Evolutionary conservation across 1,284 basidiomycete genomes (phyloP), one percentile per base, ranked within the genome.

Genomic region (Ceratobasidium sp.): DNA sequence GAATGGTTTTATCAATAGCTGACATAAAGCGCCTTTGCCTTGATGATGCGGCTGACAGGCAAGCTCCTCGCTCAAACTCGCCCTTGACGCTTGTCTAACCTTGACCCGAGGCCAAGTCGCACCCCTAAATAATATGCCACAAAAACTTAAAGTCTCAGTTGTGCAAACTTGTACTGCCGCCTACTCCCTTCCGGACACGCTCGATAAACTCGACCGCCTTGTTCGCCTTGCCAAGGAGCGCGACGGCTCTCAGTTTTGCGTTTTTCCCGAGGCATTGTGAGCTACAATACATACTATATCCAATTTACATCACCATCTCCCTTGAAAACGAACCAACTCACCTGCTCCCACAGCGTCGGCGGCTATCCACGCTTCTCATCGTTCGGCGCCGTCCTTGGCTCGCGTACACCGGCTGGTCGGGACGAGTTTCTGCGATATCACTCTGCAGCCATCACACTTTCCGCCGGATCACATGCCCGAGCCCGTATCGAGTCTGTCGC

Each of bases 191-290:
- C 71, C 80, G 3, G 82, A 83, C 36, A 88, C 87, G 0, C 80
- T 90, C 25, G 79, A 83, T 63, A 90, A 88, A 77, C 83, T 89
- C 5, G 84, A 87, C 72, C 78, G 77, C 8, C 81, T 87, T 12
- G 83, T 84, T 14, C 82, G 78, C 21, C 77, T 85, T 7, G 87
- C 87, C 6, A 84, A 83, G 73, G 81, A 85, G 44, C 80, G 84
- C 53, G 85, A 86, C 74, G 81, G 81, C 3, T 81, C 85, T 0
- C 84, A 88, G 76, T 78, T 92, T 1, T 87, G 84, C 30, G 87
- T 91, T 16, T 89, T 92, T 76, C 90, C 90, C 2, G 90, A 92
- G 78, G 90, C 88, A 21, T 91, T 89, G 83, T 89, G 79, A 77
- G 86, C 83, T 36, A 72, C 72, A 54, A 66, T 73, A 18, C 70